Evolutionary conservation across 495 filamentous ascomycete species (phyloP).

Genomic region (Venustampulla echinocandica): DNA sequence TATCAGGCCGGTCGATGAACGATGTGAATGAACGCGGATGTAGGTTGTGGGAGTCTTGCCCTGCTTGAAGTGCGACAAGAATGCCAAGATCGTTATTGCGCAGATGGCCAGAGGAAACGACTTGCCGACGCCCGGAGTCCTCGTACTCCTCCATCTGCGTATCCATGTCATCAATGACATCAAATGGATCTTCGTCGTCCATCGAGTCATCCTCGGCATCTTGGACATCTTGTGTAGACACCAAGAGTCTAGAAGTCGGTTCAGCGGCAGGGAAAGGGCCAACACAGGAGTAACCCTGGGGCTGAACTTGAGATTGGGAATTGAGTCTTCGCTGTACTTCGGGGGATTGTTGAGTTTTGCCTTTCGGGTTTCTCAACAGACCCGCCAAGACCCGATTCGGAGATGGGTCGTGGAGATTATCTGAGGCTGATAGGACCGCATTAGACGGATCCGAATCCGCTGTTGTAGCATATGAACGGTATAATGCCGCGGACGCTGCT

Average conservation of each 20-base stretch:
- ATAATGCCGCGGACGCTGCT: slow-evolving; percentile 1
- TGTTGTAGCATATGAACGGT: slow-evolving; percentile 1
- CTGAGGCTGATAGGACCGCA: neutral
- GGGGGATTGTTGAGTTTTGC: neutral
- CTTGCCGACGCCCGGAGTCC: slow-evolving; percentile 22
- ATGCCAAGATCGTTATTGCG: slow-evolving; percentile 32
- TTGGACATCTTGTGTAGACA: neutral
- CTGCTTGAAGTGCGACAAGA: slow-evolving; percentile 27
- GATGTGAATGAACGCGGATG: slow-evolving; percentile 44
- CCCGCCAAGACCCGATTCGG: too few species aligned
- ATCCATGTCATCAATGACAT: slow-evolving; percentile 51
- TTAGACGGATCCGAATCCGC: slow-evolving; percentile 1
- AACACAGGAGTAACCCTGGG: too few species aligned
- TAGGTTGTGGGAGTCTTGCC: slow-evolving; percentile 39
- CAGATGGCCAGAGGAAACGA: slow-evolving; percentile 9
- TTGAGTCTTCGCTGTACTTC: neutral
- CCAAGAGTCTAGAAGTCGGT: neutral
- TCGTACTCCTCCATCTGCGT: slow-evolving; percentile 27
- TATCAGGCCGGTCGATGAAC: slow-evolving; percentile 56
- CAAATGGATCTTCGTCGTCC: slow-evolving; percentile 59
- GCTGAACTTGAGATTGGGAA: too few species aligned
- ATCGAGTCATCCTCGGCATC: neutral
- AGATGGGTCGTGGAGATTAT: neutral
- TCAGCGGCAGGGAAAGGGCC: neutral
- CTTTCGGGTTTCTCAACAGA: neutral